A percentile compares a stretch with the other conserved stretches of the same genome.
These are phyloP conservation scores for Monosporascus sp. DNA, from an alignment of 2,329 filamentous ascomycete genomes.

Conservation along the genomic window DNA sequence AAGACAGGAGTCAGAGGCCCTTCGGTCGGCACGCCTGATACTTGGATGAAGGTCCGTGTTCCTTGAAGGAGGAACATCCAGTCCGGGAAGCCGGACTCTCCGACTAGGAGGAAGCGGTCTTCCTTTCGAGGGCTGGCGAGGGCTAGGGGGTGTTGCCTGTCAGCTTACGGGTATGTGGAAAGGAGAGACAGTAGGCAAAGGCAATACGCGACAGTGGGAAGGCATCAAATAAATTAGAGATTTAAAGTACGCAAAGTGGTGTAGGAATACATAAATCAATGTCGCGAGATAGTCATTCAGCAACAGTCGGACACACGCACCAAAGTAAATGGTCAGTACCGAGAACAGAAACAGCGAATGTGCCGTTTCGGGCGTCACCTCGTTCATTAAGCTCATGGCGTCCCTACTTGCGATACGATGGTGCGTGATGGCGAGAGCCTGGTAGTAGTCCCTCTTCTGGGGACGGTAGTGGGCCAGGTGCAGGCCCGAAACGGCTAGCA, in stretches of 20 bases:
- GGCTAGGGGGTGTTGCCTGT: background rate
- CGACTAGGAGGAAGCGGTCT: conserved; percentile 6
- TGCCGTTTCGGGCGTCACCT: conserved; percentile 1
- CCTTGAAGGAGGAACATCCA: conserved; percentile 19
- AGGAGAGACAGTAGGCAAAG: too few species aligned
- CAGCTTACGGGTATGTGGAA: too few species aligned
- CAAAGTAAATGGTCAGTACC: conserved; percentile 10
- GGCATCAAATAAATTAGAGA: too few species aligned
- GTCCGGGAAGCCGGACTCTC: conserved; percentile 13
- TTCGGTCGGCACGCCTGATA: background rate
- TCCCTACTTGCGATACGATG: conserved; percentile 16
- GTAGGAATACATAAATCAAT: too few species aligned
- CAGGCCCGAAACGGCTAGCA: conserved; percentile 32
- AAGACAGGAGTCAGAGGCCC: conserved; percentile 7
- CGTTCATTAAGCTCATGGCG: conserved; percentile 6
- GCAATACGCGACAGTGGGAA: too few species aligned
- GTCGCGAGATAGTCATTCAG: too few species aligned
- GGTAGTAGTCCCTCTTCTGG: conserved; percentile 22
- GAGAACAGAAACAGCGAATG: conserved; percentile 11
- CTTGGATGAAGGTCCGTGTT: conserved; percentile 5
- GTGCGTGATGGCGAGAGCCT: conserved; percentile 26
- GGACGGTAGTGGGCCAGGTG: conserved; percentile 29
- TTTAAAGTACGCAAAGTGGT: too few species aligned
- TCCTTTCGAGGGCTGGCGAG: conserved; percentile 9
- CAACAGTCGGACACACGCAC: too few species aligned